phyloP scores from a whole-genome alignment of 176 grass and related monocot genomes.

The Oryza officinalis region DNA sequence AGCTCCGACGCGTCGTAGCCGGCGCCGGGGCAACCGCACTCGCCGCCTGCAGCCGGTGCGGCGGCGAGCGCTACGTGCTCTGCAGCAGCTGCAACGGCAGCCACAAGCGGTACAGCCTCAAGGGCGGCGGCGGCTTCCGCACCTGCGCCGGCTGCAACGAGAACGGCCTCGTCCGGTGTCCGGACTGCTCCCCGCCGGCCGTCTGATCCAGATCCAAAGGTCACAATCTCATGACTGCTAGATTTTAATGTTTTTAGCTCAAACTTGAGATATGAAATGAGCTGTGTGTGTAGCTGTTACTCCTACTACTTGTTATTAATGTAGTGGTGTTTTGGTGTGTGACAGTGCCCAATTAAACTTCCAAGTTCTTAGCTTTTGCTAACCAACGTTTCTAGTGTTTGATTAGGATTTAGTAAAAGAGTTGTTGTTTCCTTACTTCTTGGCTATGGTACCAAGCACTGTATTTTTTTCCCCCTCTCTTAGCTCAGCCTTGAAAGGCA shows the following conservation, averaged over 20 bases:
- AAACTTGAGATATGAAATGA: conserved; percentile 27
- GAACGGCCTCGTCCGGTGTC: conserved; percentile 95
- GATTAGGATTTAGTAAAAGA: conserved; percentile 29
- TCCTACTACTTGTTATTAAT: conserved; percentile 38
- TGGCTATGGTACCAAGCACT: neutral
- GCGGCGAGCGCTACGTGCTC: conserved; percentile 65
- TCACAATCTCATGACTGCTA: conserved; percentile 25
- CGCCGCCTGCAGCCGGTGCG: conserved; percentile 49
- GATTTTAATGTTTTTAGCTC: conserved; percentile 27
- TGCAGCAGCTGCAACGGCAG: conserved; percentile 69
- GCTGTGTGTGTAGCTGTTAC: conserved; percentile 29
- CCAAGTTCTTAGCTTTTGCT: conserved; percentile 35
- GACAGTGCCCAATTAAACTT: conserved; percentile 24
- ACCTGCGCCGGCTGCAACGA: conserved; percentile 83
- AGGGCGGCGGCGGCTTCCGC: conserved; percentile 64
- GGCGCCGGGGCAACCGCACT: conserved; percentile 18
- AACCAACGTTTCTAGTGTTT: conserved; percentile 1
- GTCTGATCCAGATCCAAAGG: conserved; percentile 50
- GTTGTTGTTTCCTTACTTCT: conserved; percentile 29
- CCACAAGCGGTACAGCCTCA: conserved; percentile 70
- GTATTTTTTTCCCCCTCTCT: neutral
- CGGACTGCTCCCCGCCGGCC: conserved; percentile 59
- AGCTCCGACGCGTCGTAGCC: conserved; percentile 58
- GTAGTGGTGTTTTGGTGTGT: conserved; percentile 32
- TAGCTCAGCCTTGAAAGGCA: neutral